Evolutionary conservation across 768 basidiomycete species (phyloP), one percentile per base, ranked within the genome.

Genomic region (Arthromyces matolae): DNA sequence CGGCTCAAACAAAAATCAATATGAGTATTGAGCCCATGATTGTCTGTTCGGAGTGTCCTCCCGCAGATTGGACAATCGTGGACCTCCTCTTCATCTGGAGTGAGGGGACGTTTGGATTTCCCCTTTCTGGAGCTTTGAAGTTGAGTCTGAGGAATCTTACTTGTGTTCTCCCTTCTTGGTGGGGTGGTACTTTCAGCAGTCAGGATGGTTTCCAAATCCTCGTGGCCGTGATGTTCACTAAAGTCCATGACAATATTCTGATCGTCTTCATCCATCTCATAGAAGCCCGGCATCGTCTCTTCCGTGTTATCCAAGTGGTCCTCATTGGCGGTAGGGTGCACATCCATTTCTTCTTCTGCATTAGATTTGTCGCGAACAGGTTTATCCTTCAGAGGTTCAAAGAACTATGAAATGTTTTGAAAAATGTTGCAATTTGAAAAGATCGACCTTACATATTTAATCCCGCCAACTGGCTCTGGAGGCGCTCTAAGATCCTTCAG

Each of bases 1-100:
- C 81, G 79, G 61, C 89, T 93, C 42, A 96, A 64, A 60, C 93
- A 96, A 58, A 84, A 87, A 64, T 96, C 93, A 35, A 96, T 75
- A 58, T 96, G 93, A n/a, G 79, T 72, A 60, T 96, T 95, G 27
- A 96, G 66, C 4, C 78, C 83, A 39, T 77, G 72, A 60, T 96
- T 96, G 62, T 91, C 83, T 1, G 77, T 80, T 50, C 76, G 68
- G 45, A 92, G 62, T 10, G 66, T 62, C 60, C 79, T 81, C 20
- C 66, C 61, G 57, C 90, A 94, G 19, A 93, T 71, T 3, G 93
- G 92, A 64, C 91, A 94, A 0, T 64, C 63, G 45, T 79, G 74
- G n/a, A 58, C 61, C 45, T 70, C 62, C 29, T 35, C 34, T 8
- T 16, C 10, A n/a, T 36, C 29, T 23, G 20, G 32, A 27, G 12